Base-by-base conservation (phyloP, 768 basidiomycete species). In the Boletus vinaceobasis region DNA sequence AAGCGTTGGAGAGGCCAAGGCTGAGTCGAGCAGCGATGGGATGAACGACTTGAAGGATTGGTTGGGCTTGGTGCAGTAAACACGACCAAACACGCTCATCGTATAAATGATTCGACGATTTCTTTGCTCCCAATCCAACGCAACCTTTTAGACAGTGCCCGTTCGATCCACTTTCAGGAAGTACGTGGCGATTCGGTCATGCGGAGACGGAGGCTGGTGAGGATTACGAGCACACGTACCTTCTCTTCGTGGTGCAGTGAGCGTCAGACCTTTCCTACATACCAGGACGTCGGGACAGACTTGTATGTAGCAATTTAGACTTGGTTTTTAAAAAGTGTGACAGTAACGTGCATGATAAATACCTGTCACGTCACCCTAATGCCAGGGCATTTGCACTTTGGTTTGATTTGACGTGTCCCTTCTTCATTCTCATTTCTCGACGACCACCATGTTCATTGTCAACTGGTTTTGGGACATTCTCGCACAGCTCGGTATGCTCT, bases 381-480 rank as follows among this genome's bases (percentile, higher is more conserved):
- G 42, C 29, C 15, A 19, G 33, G 21, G 35, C 7, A 27, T 38
- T 39, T 31, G 10, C 27, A 17, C 21, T 43, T 31, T 48, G 50
- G n/a, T n/a, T 55, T 58, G 27, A 43, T 53, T 57, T 50, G 60
- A 65, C 63, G 54, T 66, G 59, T 62, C 49, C 53, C 11, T 17
- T 54, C n/a, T n/a, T 50, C 47, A 44, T 53, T 63, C 54, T 66
- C 55, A 43, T 50, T 61, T 53, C 54, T 52, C 56, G 53, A 60
- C 66, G 42, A 56, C 69, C 37, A 62, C 61, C 68, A 93, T 90
- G 88, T 90, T 88, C 74, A 86, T 94, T 63, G 68, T 90, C 71
- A 90, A 92, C 77, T 98, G 93, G 93, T 92, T 98, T 74, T 96
- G 89, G 90, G 95, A 98, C 69, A 78, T 98, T 56, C 89, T 98